These are phyloP conservation scores for Aeminium ludgeri DNA, from an alignment of 495 filamentous ascomycete genomes.

Conservation along the genomic window DNA sequence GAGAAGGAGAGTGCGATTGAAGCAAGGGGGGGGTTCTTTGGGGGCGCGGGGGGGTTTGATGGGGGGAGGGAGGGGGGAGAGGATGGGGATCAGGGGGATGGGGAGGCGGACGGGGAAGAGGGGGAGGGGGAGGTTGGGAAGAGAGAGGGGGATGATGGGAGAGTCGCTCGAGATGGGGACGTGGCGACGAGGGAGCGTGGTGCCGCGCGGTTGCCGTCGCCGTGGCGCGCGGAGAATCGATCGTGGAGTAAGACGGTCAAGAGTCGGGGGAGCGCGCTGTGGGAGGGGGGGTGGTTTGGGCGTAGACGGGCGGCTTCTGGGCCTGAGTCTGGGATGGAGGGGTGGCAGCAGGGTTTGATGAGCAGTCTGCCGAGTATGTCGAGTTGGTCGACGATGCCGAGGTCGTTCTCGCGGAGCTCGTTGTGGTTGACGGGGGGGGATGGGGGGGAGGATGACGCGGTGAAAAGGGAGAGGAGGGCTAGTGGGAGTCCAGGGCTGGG, in stretches of 20 bases:
- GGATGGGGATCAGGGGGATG: conserved; percentile 8
- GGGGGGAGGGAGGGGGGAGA: too few species aligned
- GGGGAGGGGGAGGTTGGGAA: conserved; percentile 7
- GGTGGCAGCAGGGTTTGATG: too few species aligned
- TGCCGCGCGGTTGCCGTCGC: background rate
- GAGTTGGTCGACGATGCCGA: too few species aligned
- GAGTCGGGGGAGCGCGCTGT: background rate
- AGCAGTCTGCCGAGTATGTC: too few species aligned
- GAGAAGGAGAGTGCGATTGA: conserved; percentile 61
- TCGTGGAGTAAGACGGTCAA: background rate
- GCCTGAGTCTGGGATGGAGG: too few species aligned
- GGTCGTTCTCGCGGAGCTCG: too few species aligned
- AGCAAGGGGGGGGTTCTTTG: conserved; percentile 37
- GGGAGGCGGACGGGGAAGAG: conserved; percentile 7
- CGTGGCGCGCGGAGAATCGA: background rate
- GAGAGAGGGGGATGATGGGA: background rate
- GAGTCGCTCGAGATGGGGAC: background rate
- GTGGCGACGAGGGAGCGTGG: too few species aligned
- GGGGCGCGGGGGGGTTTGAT: too few species aligned
- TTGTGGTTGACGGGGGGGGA: too few species aligned
- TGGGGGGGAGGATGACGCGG: too few species aligned
- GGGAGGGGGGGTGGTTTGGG: conserved; percentile 1
- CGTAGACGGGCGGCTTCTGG: conserved; percentile 4
- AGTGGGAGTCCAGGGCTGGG: too few species aligned
- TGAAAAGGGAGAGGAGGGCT: conserved; percentile 19